A percentile compares a stretch with the other conserved stretches of the same genome.
These are phyloP conservation scores for Leccinum angustisporum DNA, from an alignment of 1,284 basidiomycete genomes.

Conservation along the genomic window DNA sequence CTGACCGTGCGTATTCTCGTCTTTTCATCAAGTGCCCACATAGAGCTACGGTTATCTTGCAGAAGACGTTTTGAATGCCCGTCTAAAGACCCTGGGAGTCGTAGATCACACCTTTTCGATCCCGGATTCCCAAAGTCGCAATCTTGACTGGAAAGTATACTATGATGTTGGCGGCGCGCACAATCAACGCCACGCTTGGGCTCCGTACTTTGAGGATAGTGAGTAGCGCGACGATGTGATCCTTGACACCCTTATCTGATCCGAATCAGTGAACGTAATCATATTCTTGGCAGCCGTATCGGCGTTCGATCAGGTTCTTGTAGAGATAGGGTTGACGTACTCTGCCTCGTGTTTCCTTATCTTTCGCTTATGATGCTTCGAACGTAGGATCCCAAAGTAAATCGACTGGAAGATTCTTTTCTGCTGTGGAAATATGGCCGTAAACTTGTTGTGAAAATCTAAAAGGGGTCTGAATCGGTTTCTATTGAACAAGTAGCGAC, in stretches of 20 bases:
- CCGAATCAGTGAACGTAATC: constrained; percentile 68
- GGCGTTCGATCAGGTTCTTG: constrained; percentile 77
- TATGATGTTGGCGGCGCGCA: constrained; percentile 80
- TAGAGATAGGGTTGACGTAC: constrained; percentile 49
- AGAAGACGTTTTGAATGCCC: constrained; percentile 74
- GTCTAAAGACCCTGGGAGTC: constrained; percentile 74
- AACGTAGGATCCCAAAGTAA: constrained; percentile 61
- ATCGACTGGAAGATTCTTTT: constrained; percentile 75
- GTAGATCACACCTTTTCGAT: constrained; percentile 75
- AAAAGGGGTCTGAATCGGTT: constrained; percentile 10
- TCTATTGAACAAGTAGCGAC: constrained; percentile 21
- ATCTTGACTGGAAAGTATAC: constrained; percentile 71
- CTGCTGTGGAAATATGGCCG: constrained; percentile 65
- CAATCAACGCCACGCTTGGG: constrained; percentile 78
- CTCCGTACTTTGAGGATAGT: constrained; percentile 82
- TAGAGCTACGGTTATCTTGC: constrained; percentile 7
- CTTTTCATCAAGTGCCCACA: not conserved
- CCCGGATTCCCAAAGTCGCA: constrained; percentile 53
- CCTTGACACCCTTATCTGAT: constrained; percentile 3
- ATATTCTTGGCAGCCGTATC: constrained; percentile 84
- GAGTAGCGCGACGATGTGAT: constrained; percentile 21
- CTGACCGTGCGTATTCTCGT: constrained; percentile 55
- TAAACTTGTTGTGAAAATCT: constrained; percentile 77
- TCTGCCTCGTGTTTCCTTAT: not conserved
- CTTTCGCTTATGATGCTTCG: constrained; percentile 4